A percentile compares a stretch with the other conserved stretches of the same genome.
phyloP scores from a whole-genome alignment of 768 basidiomycete species.

The Hemileccinum rubropunctum region DNA sequence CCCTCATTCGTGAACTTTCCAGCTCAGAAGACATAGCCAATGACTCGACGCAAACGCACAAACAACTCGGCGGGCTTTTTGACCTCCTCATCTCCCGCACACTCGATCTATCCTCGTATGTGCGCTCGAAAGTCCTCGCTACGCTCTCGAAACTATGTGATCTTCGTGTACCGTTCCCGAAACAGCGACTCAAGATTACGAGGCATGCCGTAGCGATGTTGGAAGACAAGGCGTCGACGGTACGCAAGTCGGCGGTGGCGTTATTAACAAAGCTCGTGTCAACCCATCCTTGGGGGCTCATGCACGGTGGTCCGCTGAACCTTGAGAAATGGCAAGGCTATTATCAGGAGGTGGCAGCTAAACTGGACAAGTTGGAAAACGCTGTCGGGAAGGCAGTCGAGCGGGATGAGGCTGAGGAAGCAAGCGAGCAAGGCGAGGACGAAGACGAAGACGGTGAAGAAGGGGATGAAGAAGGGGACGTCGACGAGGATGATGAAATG shows the following conservation, averaged over 20 bases:
- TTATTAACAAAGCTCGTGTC: conserved; percentile 70
- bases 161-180: conserved; percentile 76
- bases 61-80: conserved; percentile 78
- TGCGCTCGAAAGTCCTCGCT: conserved; percentile 82
- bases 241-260: conserved; percentile 80
- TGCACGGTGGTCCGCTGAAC: conserved; percentile 81
- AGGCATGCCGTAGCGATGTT: conserved; percentile 74
- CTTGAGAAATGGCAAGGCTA: conserved; percentile 70
- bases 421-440: conserved; percentile 32
- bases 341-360: conserved; percentile 57
- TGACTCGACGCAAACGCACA: conserved; percentile 47
- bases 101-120: conserved; percentile 86
- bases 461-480: conserved; percentile 40
- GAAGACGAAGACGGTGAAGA: conserved; percentile 24
- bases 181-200: conserved; percentile 76
- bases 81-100: conserved; percentile 84
- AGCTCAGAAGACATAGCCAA: conserved; percentile 46
- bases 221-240: conserved; percentile 86
- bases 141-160: conserved; percentile 78
- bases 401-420: conserved; percentile 36
- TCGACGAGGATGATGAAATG: conserved; percentile 34
- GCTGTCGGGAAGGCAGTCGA: conserved; percentile 61
- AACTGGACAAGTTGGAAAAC: conserved; percentile 71
- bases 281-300: conserved; percentile 86
- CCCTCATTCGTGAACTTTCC: conserved; percentile 80